Conservation (phyloP, 2,329 filamentous ascomycete genomes). For the Botrytis aclada region DNA sequence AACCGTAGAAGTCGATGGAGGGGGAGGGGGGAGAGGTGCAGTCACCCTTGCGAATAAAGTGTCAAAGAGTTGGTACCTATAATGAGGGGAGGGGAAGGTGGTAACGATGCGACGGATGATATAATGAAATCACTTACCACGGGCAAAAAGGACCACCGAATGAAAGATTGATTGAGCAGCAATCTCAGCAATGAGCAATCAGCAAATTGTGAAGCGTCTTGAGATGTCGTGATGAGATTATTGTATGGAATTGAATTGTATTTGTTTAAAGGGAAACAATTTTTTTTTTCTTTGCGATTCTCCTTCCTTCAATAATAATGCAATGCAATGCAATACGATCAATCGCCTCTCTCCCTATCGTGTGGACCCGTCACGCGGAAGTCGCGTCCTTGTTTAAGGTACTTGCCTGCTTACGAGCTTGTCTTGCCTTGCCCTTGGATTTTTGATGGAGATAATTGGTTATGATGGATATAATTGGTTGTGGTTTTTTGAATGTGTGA, state of each 20-base stretch:
- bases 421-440: too few relatives aligned
- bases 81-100: slow-evolving; percentile 6
- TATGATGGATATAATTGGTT: not conserved
- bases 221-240: not conserved
- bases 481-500: not conserved
- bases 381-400: slow-evolving; percentile 17
- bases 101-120: slow-evolving; percentile 4
- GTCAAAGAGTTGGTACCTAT: slow-evolving; percentile 21
- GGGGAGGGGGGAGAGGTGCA: slow-evolving; percentile 21
- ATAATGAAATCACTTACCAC: slow-evolving; percentile 6
- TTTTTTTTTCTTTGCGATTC: slow-evolving; percentile 5
- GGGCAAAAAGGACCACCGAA: not conserved
- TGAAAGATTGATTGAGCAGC: not conserved
- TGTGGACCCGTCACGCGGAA: slow-evolving; percentile 17
- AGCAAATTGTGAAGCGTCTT: not conserved
- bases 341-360: not conserved
- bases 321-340: not conserved
- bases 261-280: not conserved
- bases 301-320: slow-evolving; percentile 5
- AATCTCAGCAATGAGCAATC: slow-evolving; percentile 5
- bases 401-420: not conserved
- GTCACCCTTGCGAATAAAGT: slow-evolving; percentile 27
- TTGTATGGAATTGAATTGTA: not conserved
- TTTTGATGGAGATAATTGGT: too few relatives aligned
- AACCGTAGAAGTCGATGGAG: slow-evolving; percentile 1